phyloP scores from a whole-genome alignment of 1,284 basidiomycete species.

The Taiwanofungus camphoratus region DNA sequence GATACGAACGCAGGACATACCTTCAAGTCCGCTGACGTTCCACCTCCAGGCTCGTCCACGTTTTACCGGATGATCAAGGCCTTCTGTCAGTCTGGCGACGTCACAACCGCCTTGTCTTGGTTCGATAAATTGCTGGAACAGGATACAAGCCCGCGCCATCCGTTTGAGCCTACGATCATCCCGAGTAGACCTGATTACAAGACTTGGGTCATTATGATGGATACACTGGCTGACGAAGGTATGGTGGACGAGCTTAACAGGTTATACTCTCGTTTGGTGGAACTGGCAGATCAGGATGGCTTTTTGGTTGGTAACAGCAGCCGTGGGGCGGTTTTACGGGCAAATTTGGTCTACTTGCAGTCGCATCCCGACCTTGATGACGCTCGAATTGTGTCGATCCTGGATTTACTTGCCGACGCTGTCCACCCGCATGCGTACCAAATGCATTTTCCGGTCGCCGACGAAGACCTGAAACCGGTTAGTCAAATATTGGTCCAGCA shows the following conservation, averaged over 20 bases:
- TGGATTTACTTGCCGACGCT: constrained; percentile 26
- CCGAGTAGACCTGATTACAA: constrained; percentile 44
- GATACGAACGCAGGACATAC: constrained; percentile 35
- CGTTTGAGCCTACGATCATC: constrained; percentile 34
- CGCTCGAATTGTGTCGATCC: constrained; percentile 16
- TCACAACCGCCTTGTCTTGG: constrained; percentile 64
- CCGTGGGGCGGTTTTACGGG: constrained; percentile 30
- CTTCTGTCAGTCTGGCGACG: constrained; percentile 59
- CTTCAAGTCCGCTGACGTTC: constrained; percentile 39
- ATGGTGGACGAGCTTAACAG: constrained; percentile 52
- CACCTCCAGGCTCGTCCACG: constrained; percentile 56
- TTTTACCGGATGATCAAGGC: constrained; percentile 64
- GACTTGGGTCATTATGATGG: constrained; percentile 51
- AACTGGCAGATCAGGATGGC: constrained; percentile 30
- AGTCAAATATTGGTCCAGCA: background rate
- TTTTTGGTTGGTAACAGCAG: constrained; percentile 30
- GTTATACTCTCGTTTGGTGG: constrained; percentile 37
- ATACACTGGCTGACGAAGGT: constrained; percentile 41
- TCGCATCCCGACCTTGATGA: constrained; percentile 15
- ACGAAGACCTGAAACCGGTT: no score
- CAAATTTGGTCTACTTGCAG: constrained; percentile 36
- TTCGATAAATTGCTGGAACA: constrained; percentile 58
- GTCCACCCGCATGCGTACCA: constrained; percentile 13
- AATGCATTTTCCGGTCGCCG: background rate
- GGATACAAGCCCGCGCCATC: constrained; percentile 29